phyloP scores from a whole-genome alignment of 2,329 filamentous ascomycete species.

The Beauveria caledonica region DNA sequence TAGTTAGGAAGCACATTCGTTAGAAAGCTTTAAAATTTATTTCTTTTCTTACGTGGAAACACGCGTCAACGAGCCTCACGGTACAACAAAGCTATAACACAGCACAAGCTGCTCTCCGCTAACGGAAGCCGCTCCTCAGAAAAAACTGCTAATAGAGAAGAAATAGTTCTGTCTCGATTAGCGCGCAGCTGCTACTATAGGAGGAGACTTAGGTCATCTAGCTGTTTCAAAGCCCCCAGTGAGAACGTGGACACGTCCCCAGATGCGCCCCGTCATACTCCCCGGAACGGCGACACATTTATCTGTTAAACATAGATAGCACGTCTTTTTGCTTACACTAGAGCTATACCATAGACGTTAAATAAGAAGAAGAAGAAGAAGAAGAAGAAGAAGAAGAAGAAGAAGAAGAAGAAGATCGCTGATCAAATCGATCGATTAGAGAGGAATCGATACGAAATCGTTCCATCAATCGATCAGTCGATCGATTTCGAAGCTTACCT shows the following conservation, averaged over 20 bases:
- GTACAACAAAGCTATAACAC: not conserved
- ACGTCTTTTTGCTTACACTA: too few species aligned
- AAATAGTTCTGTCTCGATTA: not conserved
- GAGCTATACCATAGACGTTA: not conserved
- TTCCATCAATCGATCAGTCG: too few species aligned
- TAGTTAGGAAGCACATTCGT: too few species aligned
- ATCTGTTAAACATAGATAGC: not conserved
- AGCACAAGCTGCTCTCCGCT: not conserved
- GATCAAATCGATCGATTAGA: too few species aligned
- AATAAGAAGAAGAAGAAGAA: not conserved
- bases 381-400: too few species aligned
- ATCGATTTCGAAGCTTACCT: too few species aligned
- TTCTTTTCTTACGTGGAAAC: constrained; percentile 2
- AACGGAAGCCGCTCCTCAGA: not conserved
- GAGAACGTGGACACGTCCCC: not conserved
- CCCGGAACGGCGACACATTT: not conserved
- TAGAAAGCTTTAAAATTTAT: too few species aligned
- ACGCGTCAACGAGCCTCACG: not conserved
- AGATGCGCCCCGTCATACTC: not conserved
- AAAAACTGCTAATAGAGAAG: not conserved
- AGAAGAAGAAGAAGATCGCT: too few species aligned
- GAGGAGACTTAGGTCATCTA: not conserved
- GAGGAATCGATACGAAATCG: too few species aligned
- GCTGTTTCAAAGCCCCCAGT: not conserved
- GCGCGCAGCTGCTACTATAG: not conserved